Evolutionary conservation across 1,284 basidiomycete genomes (phyloP).

Genomic region (Vanrija humicola): DNA sequence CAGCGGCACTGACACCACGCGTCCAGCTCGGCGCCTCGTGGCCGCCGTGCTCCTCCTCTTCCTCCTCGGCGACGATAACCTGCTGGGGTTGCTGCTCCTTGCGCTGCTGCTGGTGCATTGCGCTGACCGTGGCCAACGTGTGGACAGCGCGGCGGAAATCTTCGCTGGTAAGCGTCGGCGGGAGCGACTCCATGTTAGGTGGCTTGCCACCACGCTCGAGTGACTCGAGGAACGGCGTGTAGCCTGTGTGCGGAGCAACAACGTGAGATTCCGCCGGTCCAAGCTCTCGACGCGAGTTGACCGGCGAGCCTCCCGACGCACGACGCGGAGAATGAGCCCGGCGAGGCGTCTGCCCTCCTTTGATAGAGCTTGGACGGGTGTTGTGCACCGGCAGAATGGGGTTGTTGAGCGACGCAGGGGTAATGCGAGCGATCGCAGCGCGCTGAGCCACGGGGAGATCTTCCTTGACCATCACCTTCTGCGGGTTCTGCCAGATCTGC

Average conservation of each 20-base stretch:
- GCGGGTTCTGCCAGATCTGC: slow-evolving; percentile 99
- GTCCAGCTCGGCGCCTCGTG: slow-evolving; percentile 98
- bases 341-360: slow-evolving; percentile 1
- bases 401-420: slow-evolving; percentile 50
- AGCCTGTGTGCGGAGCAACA: slow-evolving; percentile 32
- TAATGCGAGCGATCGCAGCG: slow-evolving; percentile 50
- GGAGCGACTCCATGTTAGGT: slow-evolving; percentile 44
- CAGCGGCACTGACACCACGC: slow-evolving; percentile 75
- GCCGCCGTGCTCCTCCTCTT: slow-evolving; percentile 64
- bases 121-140: slow-evolving; percentile 74
- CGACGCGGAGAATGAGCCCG: background rate
- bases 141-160: slow-evolving; percentile 88
- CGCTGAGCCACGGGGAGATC: slow-evolving; percentile 44
- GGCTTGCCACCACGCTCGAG: slow-evolving; percentile 54
- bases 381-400: slow-evolving; percentile 47
- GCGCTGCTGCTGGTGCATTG: slow-evolving; percentile 56
- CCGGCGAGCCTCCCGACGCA: background rate
- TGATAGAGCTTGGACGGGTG: slow-evolving; percentile 14
- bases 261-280: background rate
- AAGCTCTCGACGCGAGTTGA: background rate
- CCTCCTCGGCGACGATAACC: slow-evolving; percentile 32
- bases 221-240: slow-evolving; percentile 70
- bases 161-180: slow-evolving; percentile 68
- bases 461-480: slow-evolving; percentile 73
- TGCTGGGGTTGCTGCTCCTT: slow-evolving; percentile 3